Percentiles rank a stretch among this genome's conserved stretches.
Evolutionary conservation across 2,329 filamentous ascomycete species (phyloP).

Genomic region (Xylogone sp.): DNA sequence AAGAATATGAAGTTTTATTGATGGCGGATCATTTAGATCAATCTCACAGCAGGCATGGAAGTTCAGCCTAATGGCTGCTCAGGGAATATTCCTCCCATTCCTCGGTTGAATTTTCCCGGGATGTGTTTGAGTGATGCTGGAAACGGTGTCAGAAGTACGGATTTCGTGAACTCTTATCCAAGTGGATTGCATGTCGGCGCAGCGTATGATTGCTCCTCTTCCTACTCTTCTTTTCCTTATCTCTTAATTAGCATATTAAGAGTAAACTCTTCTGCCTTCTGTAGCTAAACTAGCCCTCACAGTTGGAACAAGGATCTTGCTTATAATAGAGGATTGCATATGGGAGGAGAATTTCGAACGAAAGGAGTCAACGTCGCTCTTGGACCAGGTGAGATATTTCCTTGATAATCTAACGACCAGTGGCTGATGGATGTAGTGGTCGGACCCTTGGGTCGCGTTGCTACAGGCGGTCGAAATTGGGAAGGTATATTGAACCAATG

Average conservation of each 20-base stretch:
- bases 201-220: background rate
- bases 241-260: conserved; percentile 68
- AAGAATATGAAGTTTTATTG: too few species aligned
- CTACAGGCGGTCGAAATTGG: conserved; percentile 69
- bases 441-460: conserved; percentile 64
- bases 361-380: conserved; percentile 74
- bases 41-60: conserved; percentile 49
- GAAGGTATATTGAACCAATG: conserved; percentile 40
- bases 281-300: too few species aligned
- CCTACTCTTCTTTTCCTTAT: conserved; percentile 66
- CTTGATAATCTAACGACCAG: background rate
- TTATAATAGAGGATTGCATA: conserved; percentile 61
- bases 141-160: conserved; percentile 59
- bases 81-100: conserved; percentile 42
- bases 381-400: conserved; percentile 35
- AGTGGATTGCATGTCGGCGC: conserved; percentile 19
- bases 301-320: conserved; percentile 63
- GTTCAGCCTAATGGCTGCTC: conserved; percentile 32
- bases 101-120: conserved; percentile 50
- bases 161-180: conserved; percentile 37
- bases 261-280: too few species aligned
- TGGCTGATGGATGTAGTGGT: conserved; percentile 33
- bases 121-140: conserved; percentile 69
- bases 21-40: conserved; percentile 60
- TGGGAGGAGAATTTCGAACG: conserved; percentile 67